Conservation (phyloP, 106 monocot genomes). For the Iris macrosiphon region DNA sequence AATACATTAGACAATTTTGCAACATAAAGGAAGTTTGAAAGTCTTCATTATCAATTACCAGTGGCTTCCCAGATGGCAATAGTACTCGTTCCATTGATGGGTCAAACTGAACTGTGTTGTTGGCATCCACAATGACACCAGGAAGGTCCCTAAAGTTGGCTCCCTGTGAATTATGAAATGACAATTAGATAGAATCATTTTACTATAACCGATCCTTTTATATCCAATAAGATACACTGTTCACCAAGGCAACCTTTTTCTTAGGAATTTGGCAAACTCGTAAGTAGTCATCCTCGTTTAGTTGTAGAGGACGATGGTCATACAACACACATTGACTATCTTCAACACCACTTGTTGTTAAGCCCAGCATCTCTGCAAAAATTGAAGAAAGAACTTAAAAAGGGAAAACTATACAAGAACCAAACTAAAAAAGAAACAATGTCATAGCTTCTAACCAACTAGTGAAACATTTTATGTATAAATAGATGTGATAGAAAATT, state of each 20-base stretch:
- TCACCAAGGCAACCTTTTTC: constrained; percentile 50
- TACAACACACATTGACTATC: constrained; percentile 29
- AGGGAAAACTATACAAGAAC: background rate
- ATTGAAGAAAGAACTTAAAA: constrained; percentile 1
- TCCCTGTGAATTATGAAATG: constrained; percentile 65
- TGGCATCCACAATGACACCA: constrained; percentile 55
- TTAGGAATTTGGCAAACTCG: constrained; percentile 67
- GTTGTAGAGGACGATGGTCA: constrained; percentile 56
- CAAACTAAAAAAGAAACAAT: too few relatives aligned
- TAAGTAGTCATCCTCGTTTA: constrained; percentile 54
- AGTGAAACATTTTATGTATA: too few relatives aligned
- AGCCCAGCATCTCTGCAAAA: constrained; percentile 35
- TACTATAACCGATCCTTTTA: too few relatives aligned
- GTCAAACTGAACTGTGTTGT: constrained; percentile 54
- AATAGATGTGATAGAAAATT: too few relatives aligned
- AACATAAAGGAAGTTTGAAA: background rate
- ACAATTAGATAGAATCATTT: too few relatives aligned
- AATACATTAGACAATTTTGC: background rate
- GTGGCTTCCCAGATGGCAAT: constrained; percentile 66
- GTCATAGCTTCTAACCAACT: too few relatives aligned
- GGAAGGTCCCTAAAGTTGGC: constrained; percentile 89
- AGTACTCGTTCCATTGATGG: constrained; percentile 41
- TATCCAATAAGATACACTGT: background rate
- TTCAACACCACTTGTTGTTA: constrained; percentile 7
- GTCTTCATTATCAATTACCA: constrained; percentile 35